Base-by-base conservation (phyloP, 176 grass and related monocot genomes). In the Carex cristatella region DNA sequence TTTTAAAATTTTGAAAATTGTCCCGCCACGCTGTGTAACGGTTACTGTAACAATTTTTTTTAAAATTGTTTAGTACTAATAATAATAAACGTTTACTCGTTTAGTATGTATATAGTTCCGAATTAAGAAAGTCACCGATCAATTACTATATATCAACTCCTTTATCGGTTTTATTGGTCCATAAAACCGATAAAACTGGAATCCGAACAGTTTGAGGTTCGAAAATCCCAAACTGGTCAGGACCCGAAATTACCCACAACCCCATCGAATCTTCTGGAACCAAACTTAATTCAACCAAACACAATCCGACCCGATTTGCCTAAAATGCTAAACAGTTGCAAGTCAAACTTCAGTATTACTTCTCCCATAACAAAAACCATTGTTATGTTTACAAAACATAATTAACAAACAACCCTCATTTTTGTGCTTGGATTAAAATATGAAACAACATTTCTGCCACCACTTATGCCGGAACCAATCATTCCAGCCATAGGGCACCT, bases 401-500 rank as follows among this genome's bases (percentile, higher is more conserved):
- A 78, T 78, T 16, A 48, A 78, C 23, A 55, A 56, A 57, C 10
- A 13, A 4, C 73, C 49, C 27, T 56, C 73, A 16, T 49, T 57
- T 76, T 78, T 77, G 72, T 77, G 23, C 72, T 77, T 77, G n/a
- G 46, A 76, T 77, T 77, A 8, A 55, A 76, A 77, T 54, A 76
- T 77, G 12, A 83, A 83, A n/a, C 1, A 62, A 83, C 40, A 83
- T 65, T 49, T 12, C 79, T 35, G 44, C 79, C 80, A 67, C 80
- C 61, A 83, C 80, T 83, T 83, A 30, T 49, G 80, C 80, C 80
- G 6, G 57, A 83, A 67, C 61, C 59, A 66, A 83, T 83, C 10
- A 1, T 19, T 38, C 35, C 61, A 11, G 46, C 83, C 65, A 85
- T 77, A 78, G 69, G 83, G 83, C 69, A 74, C 83, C 28, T 85